A percentile compares a stretch with the other conserved stretches of the same genome.
phyloP scores from a whole-genome alignment of 208 protist genomes.

The Porcisia hertigi region DNA sequence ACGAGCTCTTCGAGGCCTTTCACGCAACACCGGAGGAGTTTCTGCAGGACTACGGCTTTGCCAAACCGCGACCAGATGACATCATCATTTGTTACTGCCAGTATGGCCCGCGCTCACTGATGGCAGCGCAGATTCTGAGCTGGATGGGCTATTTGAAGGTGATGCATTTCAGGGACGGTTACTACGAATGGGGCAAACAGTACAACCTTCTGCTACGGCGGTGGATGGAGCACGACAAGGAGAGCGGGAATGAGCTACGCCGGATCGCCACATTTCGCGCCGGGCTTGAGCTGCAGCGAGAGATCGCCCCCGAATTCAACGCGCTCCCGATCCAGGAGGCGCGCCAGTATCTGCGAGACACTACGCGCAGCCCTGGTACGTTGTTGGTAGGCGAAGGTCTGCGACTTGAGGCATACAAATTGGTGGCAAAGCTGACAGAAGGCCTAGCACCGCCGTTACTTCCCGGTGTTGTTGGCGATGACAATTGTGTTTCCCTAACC shows the following conservation, averaged over 20 bases:
- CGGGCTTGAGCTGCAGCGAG: constrained; percentile 68
- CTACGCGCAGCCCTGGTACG: constrained; percentile 66
- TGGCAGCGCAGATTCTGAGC: constrained; percentile 84
- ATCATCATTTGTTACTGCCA: constrained; percentile 87
- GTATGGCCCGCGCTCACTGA: constrained; percentile 76
- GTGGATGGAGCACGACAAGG: constrained; percentile 81
- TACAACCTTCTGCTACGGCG: constrained; percentile 82
- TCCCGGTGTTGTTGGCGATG: constrained; percentile 39
- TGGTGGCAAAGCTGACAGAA: constrained; percentile 55
- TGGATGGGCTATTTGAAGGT: constrained; percentile 84
- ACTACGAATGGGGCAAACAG: constrained; percentile 87
- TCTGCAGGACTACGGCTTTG: constrained; percentile 68
- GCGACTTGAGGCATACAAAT: constrained; percentile 55
- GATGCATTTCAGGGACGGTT: constrained; percentile 80
- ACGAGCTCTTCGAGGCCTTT: constrained; percentile 85
- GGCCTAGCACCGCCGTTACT: constrained; percentile 36
- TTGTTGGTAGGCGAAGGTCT: constrained; percentile 61
- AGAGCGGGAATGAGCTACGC: constrained; percentile 69
- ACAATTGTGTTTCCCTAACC: constrained; percentile 1
- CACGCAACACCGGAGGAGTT: constrained; percentile 79
- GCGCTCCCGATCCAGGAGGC: constrained; percentile 71
- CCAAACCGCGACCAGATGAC: constrained; percentile 65
- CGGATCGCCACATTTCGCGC: constrained; percentile 69
- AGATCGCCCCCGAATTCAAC: constrained; percentile 84
- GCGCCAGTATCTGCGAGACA: constrained; percentile 59